Evolutionary conservation across 495 filamentous ascomycete genomes (phyloP), one percentile per base, ranked within the genome.

Genomic region (Talaromyces thailandensis): DNA sequence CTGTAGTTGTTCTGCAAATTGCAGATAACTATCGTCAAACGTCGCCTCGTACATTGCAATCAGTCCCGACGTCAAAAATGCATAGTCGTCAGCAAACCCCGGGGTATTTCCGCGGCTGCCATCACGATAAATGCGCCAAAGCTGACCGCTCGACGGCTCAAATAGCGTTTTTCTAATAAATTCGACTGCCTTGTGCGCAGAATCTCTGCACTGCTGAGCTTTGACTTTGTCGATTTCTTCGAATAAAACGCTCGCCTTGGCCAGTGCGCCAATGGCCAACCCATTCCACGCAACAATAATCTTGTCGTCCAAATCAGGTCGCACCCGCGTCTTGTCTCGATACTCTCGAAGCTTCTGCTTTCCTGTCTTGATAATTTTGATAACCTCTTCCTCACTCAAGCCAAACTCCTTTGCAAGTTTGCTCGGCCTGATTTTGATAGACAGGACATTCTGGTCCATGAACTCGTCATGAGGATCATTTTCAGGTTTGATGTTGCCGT

Each of bases 21-120:
- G 76, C 14, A 98, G 81, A 75, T 89, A 93, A 63, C 75, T 73
- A 64, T 89, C 88, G 43, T 96, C 86, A 65, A 91, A 89, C 0
- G 92, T 96, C 6, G 89, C 84, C 73, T 96, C 88, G 69, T 96
- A 96, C 63, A 98, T 81, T 65, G 94, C 86, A 56, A 98, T 77
- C 21, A 97, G 77, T 0, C 92, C 95, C 28, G 86, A 82, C 56
- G 92, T 91, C 58, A 98, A 68, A 72, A 90, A 96, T 3, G 94
- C 93, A 71, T 98, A 98, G 71, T 98, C 94, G 65, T 98, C 94
- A 5, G 93, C 93, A 72, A 98, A 96, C 1, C 84, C 94, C 5
- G 79, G 79, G 0, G 87, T 89, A 37, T 88, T 81, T 26, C 90
- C 89, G 35, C 76, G 79, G 23, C 67, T 70, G 14, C 87, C 88